phyloP scores from a whole-genome alignment of 352 stramenopile species.

The Globisporangium rhizosaccharum region DNA sequence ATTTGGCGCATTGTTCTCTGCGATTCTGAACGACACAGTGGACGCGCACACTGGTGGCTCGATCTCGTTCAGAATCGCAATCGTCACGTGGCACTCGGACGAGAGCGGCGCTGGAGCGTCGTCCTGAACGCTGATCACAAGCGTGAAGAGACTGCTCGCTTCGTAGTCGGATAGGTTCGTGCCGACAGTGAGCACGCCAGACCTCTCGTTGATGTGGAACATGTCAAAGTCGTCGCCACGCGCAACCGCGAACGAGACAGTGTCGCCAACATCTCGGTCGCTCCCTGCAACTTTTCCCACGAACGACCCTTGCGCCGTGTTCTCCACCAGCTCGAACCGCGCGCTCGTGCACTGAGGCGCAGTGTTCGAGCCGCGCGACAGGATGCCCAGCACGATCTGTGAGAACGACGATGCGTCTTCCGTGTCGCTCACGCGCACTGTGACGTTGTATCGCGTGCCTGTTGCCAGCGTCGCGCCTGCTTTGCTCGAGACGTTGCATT shows the following conservation, averaged over 20 bases:
- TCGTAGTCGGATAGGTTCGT: conserved; percentile 45
- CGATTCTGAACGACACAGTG: conserved; percentile 1
- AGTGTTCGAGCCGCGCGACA: conserved; percentile 46
- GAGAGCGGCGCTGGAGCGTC: conserved; percentile 29
- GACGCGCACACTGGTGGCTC: conserved; percentile 8
- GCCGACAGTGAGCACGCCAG: conserved; percentile 29
- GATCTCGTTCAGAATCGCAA: conserved; percentile 38
- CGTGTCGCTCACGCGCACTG: conserved; percentile 27
- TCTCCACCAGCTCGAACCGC: conserved; percentile 36
- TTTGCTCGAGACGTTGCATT: conserved; percentile 21
- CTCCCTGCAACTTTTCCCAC: conserved; percentile 27
- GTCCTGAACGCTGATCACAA: conserved; percentile 41
- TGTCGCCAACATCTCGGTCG: conserved; percentile 31
- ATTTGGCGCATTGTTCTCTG: conserved; percentile 25
- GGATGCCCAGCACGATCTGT: conserved; percentile 32
- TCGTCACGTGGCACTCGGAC: conserved; percentile 23
- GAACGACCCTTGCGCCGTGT: conserved; percentile 21
- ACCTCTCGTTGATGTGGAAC: conserved; percentile 43
- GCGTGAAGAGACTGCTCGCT: conserved; percentile 22
- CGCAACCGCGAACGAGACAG: conserved; percentile 31
- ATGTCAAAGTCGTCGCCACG: conserved; percentile 31
- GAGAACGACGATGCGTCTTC: conserved; percentile 27
- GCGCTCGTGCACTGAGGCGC: conserved; percentile 28
- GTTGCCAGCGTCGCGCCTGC: conserved; percentile 10
- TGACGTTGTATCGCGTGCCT: conserved; percentile 14